A percentile compares a stretch with the other conserved stretches of the same genome.
phyloP scores from a whole-genome alignment of 768 basidiomycete species.

The Clitopilus hobsonii region DNA sequence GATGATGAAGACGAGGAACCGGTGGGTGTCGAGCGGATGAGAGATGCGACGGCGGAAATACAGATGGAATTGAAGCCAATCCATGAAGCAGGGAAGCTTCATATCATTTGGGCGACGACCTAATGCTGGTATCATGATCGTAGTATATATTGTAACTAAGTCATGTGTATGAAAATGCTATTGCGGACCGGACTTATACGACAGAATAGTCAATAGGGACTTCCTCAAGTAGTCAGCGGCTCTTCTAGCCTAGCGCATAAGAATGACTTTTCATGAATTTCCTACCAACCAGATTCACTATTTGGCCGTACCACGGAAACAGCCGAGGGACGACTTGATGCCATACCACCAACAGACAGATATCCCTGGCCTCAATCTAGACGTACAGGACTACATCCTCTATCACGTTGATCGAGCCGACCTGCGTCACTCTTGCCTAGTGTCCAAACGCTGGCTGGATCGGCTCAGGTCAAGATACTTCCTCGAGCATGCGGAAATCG shows the following conservation, averaged over 20 bases:
- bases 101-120: neutral
- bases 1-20: neutral
- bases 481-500: neutral
- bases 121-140: too few species aligned
- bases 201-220: too few species aligned
- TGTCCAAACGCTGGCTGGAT: neutral
- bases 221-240: too few species aligned
- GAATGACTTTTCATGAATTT: too few species aligned
- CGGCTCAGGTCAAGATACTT: neutral
- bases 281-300: too few species aligned
- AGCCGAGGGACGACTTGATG: too few species aligned
- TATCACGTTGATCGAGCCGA: neutral
- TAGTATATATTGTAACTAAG: too few species aligned
- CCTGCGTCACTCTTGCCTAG: neutral
- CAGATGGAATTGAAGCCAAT: neutral
- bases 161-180: too few species aligned
- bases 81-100: neutral
- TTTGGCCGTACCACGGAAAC: too few species aligned
- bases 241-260: too few species aligned
- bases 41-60: neutral
- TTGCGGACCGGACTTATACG: too few species aligned
- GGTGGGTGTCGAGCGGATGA: neutral
- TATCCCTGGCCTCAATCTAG: neutral
- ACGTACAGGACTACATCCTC: neutral
- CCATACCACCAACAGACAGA: neutral